phyloP scores from a whole-genome alignment of 2,329 filamentous ascomycete genomes.

The Botrytis sinoallii region DNA sequence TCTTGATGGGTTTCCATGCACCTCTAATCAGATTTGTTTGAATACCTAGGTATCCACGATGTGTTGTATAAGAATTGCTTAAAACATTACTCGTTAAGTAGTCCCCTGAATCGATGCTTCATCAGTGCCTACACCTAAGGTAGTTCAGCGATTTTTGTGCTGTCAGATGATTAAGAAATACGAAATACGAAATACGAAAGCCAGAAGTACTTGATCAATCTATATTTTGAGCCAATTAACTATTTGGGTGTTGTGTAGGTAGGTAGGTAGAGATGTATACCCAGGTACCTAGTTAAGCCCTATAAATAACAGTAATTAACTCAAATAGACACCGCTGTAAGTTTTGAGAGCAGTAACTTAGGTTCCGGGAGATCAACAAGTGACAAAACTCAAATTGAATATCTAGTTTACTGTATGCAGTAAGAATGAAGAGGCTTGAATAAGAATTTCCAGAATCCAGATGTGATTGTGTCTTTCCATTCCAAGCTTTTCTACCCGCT shows the following conservation, averaged over 20 bases:
- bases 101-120: background rate
- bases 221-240: background rate
- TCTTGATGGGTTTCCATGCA: background rate
- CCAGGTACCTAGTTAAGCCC: background rate
- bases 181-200: background rate
- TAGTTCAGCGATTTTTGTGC: background rate
- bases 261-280: background rate
- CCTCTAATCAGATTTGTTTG: background rate
- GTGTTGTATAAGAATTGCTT: background rate
- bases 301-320: background rate
- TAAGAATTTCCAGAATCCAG: background rate
- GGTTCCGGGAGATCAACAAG: slow-evolving; percentile 15
- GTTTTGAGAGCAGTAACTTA: background rate
- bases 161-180: background rate
- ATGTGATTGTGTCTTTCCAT: background rate
- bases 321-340: slow-evolving; percentile 1
- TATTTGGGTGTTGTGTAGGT: background rate
- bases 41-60: background rate
- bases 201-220: background rate
- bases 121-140: background rate
- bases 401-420: background rate
- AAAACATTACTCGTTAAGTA: background rate
- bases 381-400: background rate
- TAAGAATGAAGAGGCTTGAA: background rate
- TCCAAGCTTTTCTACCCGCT: background rate